A percentile compares a stretch with the other conserved stretches of the same genome.
phyloP scores from a whole-genome alignment of 129 eudicot species.

The Helianthus annuus region DNA sequence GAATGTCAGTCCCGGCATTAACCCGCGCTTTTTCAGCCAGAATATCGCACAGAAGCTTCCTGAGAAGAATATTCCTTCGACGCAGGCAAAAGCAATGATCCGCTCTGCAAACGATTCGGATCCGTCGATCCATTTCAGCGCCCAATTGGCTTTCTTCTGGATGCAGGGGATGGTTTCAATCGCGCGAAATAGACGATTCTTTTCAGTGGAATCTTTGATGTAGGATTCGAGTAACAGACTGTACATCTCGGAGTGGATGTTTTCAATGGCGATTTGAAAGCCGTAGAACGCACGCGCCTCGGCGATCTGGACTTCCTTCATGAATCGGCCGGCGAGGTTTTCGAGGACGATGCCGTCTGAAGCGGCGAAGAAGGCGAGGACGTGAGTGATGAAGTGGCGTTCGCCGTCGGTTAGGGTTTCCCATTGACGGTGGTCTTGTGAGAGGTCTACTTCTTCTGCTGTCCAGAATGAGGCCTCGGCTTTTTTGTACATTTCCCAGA shows the following conservation, averaged over 20 bases:
- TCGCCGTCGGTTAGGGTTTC: conserved; percentile 49
- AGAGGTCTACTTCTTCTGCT: conserved; percentile 71
- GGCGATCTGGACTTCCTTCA: conserved; percentile 62
- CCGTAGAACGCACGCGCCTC: conserved; percentile 87
- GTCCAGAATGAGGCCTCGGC: conserved; percentile 88
- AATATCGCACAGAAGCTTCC: conserved; percentile 79
- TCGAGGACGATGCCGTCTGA: conserved; percentile 41
- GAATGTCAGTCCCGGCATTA: conserved; percentile 76
- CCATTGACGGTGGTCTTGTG: conserved; percentile 60
- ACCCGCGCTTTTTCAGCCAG: conserved; percentile 75
- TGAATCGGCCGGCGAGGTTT: conserved; percentile 37
- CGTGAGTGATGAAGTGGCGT: conserved; percentile 60
- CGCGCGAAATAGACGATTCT: conserved; percentile 53
- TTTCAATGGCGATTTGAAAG: conserved; percentile 78
- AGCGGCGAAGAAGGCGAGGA: conserved; percentile 45
- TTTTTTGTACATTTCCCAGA: conserved; percentile 81
- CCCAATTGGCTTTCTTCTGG: conserved; percentile 67
- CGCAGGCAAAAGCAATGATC: conserved; percentile 70
- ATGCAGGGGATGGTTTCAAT: conserved; percentile 68
- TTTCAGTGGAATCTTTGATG: conserved; percentile 62
- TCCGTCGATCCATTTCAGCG: conserved; percentile 73
- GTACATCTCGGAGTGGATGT: conserved; percentile 83
- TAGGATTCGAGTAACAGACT: conserved; percentile 56
- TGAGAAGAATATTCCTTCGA: conserved; percentile 77
- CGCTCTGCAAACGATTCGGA: conserved; percentile 68